A percentile compares a stretch with the other conserved stretches of the same genome.
These are phyloP conservation scores for Cladophialophora chaetospira DNA, from an alignment of 2,329 filamentous ascomycete species.

Conservation along the genomic window DNA sequence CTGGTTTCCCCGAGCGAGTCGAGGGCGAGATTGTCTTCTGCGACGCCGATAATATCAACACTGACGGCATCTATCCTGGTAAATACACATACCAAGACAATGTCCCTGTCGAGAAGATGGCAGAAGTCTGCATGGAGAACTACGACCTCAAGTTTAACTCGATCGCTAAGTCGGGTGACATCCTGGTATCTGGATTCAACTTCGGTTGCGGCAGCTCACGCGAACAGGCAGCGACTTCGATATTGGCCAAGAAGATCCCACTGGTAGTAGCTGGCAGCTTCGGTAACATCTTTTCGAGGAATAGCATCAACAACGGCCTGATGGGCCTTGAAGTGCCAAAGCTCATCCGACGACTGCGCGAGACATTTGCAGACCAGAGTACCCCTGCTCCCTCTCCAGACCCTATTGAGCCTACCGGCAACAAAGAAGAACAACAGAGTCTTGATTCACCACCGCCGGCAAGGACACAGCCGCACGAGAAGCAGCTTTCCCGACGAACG, in stretches of 20 bases:
- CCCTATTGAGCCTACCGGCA: constrained; percentile 50
- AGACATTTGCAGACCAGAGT: constrained; percentile 48
- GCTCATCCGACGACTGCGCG: constrained; percentile 39
- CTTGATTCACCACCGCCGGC: constrained; percentile 54
- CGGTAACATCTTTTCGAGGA: constrained; percentile 77
- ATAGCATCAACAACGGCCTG: constrained; percentile 48
- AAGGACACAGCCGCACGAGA: constrained; percentile 48
- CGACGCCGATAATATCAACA: constrained; percentile 85
- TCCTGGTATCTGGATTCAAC: constrained; percentile 84
- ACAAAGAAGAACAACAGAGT: constrained; percentile 44
- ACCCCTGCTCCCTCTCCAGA: constrained; percentile 34
- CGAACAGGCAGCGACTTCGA: constrained; percentile 86
- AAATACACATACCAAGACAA: constrained; percentile 78
- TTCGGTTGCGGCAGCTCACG: constrained; percentile 81
- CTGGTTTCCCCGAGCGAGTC: constrained; percentile 83
- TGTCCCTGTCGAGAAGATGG: constrained; percentile 76
- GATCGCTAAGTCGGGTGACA: constrained; percentile 69
- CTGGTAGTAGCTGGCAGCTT: constrained; percentile 81
- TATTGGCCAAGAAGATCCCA: constrained; percentile 77
- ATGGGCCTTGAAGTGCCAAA: constrained; percentile 43
- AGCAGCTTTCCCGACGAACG: constrained; percentile 68
- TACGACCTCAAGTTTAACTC: constrained; percentile 74
- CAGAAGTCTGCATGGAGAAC: constrained; percentile 88
- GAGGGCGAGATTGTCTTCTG: constrained; percentile 85
- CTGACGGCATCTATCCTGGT: constrained; percentile 88